Evolutionary conservation across 2,329 filamentous ascomycete genomes (phyloP), one percentile per base, ranked within the genome.

Genomic region (Cryphonectria naterciae): DNA sequence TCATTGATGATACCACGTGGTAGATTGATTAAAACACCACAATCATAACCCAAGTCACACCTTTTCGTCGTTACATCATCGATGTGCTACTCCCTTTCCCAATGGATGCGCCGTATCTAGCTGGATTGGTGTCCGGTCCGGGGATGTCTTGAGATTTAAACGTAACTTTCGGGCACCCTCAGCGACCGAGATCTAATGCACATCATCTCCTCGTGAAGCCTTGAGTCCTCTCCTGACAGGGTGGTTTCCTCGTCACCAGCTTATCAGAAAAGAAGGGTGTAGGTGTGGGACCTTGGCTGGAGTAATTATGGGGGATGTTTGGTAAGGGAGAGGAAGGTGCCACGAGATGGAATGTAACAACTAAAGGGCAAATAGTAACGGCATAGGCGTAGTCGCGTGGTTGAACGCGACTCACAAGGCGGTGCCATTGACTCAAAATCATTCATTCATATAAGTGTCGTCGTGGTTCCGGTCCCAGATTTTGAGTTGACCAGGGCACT

Each of bases 261-360:
- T 39, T 61, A 56, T 63, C 56, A 63, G 35, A 11, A 8, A 35
- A 17, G 15, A 65, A 58, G 35, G 37, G 10, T 37, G 56, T 25
- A 62, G 56, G 39, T 22, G 35, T 46, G 67, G 41, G n/a, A n/a
- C 32, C 58, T n/a, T 63, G 22, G 10, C 63, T 28, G 17, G 43
- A 54, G 52, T 43, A 32, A 32, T 32, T 32, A 41, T 17, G 64
- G 22, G 11, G 37, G 37, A 39, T 39, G 37, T 4, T n/a, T 66
- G 54, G 11, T 10, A 65, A 68, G 64, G 65, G 61, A 60, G 63
- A 64, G 56, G 52, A 37, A 70, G 63, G 71, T 72, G 66, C 62
- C 63, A 72, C 68, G 66, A 68, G 46, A 46, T 72, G 71, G 70
- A 72, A 72, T 72, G 71, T 67, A 68, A 58, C 54, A 35, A 37